Conservation (phyloP, 1,284 basidiomycete genomes). For the Coriolopsis trogii region DNA sequence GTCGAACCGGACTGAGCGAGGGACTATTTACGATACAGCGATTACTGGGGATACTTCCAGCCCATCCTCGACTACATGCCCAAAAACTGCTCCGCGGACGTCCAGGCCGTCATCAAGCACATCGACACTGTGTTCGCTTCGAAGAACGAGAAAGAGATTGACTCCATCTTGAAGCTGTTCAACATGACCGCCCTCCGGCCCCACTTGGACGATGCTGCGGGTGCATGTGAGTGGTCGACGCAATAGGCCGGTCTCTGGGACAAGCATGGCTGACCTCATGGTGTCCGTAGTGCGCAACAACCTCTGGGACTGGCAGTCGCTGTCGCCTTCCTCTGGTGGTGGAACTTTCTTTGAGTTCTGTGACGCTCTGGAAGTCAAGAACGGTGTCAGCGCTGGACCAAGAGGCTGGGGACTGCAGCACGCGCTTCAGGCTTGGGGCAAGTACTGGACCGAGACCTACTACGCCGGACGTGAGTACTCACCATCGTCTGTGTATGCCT, state of each 20-base stretch:
- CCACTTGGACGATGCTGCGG: constrained; percentile 69
- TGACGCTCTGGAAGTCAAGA: constrained; percentile 71
- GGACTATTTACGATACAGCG: constrained; percentile 17
- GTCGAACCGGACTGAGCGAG: neutral
- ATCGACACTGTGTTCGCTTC: constrained; percentile 59
- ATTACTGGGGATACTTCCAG: constrained; percentile 75
- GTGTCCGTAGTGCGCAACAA: constrained; percentile 53
- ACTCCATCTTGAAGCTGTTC: constrained; percentile 56
- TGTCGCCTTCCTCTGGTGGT: constrained; percentile 48
- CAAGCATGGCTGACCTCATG: neutral
- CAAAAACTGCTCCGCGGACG: constrained; percentile 71
- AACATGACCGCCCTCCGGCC: constrained; percentile 53
- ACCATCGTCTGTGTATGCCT: no score
- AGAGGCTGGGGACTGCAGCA: constrained; percentile 66
- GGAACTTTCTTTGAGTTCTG: constrained; percentile 66
- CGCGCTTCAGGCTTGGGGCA: constrained; percentile 63
- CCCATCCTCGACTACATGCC: constrained; percentile 72
- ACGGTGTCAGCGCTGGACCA: constrained; percentile 55
- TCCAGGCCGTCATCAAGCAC: constrained; percentile 64
- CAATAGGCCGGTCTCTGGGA: neutral
- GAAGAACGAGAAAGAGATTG: constrained; percentile 47
- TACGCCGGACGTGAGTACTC: constrained; percentile 41
- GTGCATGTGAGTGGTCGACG: constrained; percentile 45
- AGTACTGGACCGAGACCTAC: constrained; percentile 54
- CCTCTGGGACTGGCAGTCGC: constrained; percentile 56